Evolutionary conservation across 2,329 filamentous ascomycete species (phyloP).

Genomic region (Canariomyces notabilis): DNA sequence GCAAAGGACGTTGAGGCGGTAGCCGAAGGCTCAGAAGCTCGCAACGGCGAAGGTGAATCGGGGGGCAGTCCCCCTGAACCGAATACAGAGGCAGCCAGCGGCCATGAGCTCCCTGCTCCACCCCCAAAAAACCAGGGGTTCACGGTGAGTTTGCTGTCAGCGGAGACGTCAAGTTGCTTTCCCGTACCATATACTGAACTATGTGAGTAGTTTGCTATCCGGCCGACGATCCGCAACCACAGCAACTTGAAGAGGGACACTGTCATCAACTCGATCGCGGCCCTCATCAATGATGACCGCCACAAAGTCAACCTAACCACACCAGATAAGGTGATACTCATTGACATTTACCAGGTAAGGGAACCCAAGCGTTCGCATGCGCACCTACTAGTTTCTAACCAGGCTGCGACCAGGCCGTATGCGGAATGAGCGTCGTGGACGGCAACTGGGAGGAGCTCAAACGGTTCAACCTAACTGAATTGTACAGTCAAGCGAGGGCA

Average conservation of each 20-base stretch:
- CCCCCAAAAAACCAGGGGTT: conserved; percentile 11
- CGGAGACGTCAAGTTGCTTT: conserved; percentile 1
- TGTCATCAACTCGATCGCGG: conserved; percentile 67
- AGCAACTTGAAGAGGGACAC: conserved; percentile 60
- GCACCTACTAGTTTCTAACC: conserved; percentile 10
- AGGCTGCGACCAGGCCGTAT: conserved; percentile 50
- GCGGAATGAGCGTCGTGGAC: conserved; percentile 74
- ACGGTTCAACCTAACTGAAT: conserved; percentile 71
- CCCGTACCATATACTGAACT: background rate
- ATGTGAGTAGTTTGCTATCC: conserved; percentile 67
- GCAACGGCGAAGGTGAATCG: conserved; percentile 3
- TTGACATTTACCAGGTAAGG: conserved; percentile 73
- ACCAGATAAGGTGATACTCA: conserved; percentile 73
- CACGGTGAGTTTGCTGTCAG: conserved; percentile 39
- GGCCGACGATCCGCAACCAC: conserved; percentile 71
- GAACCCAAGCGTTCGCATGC: background rate
- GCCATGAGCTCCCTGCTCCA: background rate
- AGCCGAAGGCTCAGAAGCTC: conserved; percentile 5
- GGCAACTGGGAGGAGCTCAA: conserved; percentile 69
- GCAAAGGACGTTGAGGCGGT: conserved; percentile 11
- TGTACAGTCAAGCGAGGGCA: conserved; percentile 47
- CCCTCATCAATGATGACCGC: conserved; percentile 52
- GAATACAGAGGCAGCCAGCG: background rate
- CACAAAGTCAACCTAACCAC: conserved; percentile 74
- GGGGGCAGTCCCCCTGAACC: too few species aligned